Percentiles rank a stretch among this genome's conserved stretches.
Evolutionary conservation across 257 asterid genomes (phyloP).

Genomic region (Solanum pennellii): DNA sequence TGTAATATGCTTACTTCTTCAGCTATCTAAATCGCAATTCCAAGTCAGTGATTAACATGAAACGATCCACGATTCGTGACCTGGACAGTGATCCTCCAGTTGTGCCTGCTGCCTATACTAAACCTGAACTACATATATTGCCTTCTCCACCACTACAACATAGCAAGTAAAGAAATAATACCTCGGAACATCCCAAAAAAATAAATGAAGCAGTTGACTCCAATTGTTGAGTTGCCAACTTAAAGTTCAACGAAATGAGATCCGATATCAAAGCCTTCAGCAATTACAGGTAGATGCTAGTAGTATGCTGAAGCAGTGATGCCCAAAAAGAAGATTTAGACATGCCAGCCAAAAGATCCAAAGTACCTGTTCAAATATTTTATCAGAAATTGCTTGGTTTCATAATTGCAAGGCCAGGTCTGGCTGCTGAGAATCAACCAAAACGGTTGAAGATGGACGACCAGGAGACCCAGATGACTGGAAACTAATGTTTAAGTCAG

Average conservation of each 20-base stretch:
- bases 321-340: not conserved
- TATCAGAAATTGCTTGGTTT: not conserved
- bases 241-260: not conserved
- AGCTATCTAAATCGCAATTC: not conserved
- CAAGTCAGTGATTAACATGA: not conserved
- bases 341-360: not conserved
- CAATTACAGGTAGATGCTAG: not conserved
- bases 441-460: constrained; percentile 55
- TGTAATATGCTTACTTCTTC: not conserved
- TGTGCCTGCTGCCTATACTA: not conserved
- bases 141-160: not conserved
- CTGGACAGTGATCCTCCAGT: not conserved
- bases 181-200: not conserved
- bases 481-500: constrained; percentile 80
- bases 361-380: not conserved
- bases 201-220: not conserved
- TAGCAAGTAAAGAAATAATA: not conserved
- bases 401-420: constrained; percentile 94
- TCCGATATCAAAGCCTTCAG: not conserved
- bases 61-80: not conserved
- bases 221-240: not conserved
- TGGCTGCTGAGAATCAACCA: constrained; percentile 94
- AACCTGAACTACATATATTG: not conserved
- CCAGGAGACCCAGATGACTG: constrained; percentile 85
- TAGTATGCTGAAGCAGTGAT: not conserved